Evolutionary conservation across 768 basidiomycete species (phyloP).

Genomic region (Lentinula guzmanii): DNA sequence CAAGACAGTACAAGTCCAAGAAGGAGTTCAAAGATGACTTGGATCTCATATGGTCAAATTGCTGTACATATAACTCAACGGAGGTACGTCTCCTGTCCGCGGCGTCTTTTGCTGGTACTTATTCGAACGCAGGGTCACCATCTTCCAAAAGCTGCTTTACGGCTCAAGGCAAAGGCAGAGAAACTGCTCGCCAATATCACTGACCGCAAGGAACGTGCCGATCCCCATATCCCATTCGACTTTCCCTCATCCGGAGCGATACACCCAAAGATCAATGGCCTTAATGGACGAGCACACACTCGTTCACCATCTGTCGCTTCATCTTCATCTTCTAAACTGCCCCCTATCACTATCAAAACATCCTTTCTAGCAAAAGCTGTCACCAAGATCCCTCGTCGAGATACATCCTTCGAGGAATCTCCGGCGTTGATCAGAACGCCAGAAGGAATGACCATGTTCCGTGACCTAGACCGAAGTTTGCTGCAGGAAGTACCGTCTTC

Average conservation of each 20-base stretch:
- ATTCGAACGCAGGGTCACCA: slow-evolving; percentile 71
- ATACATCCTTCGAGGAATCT: slow-evolving; percentile 56
- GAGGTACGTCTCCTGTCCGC: slow-evolving; percentile 52
- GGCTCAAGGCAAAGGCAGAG: slow-evolving; percentile 81
- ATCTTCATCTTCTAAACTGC: slow-evolving; percentile 18
- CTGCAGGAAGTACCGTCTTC: slow-evolving; percentile 17
- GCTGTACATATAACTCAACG: slow-evolving; percentile 84
- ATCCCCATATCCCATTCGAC: slow-evolving; percentile 57
- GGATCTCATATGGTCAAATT: slow-evolving; percentile 96
- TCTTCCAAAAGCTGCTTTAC: slow-evolving; percentile 72
- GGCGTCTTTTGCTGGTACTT: neutral
- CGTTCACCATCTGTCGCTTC: slow-evolving; percentile 30
- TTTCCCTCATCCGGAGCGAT: slow-evolving; percentile 19
- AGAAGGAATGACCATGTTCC: slow-evolving; percentile 68
- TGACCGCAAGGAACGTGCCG: slow-evolving; percentile 77
- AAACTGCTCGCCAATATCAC: slow-evolving; percentile 83
- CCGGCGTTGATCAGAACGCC: slow-evolving; percentile 66
- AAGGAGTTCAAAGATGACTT: slow-evolving; percentile 90
- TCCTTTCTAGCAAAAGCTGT: slow-evolving; percentile 14
- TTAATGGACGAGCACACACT: slow-evolving; percentile 37
- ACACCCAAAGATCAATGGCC: slow-evolving; percentile 20
- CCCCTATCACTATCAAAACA: slow-evolving; percentile 20
- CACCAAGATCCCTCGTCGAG: slow-evolving; percentile 21
- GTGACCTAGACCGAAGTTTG: slow-evolving; percentile 50
- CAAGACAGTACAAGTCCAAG: slow-evolving; percentile 89